Conservation (phyloP, 306 rosid species). For the Purshia tridentata region DNA sequence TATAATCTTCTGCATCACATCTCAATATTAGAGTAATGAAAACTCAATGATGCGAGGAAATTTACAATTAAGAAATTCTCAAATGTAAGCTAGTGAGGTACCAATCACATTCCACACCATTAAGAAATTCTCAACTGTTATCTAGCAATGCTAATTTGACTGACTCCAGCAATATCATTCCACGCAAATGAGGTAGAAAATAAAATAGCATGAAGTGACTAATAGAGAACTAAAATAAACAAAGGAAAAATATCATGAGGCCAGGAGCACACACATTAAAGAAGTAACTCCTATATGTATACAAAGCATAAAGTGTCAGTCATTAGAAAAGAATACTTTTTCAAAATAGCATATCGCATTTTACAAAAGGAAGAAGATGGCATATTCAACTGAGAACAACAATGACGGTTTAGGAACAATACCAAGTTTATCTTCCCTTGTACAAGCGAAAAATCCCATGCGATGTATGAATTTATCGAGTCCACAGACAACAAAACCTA, state of each 20-base stretch:
- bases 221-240: not conserved
- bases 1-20: not conserved
- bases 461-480: constrained; percentile 77
- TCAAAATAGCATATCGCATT: not conserved
- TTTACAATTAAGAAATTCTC: not conserved
- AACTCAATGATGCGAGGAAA: not conserved
- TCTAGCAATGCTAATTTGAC: too few species aligned
- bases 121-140: too few species aligned
- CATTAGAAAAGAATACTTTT: not conserved
- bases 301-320: not conserved
- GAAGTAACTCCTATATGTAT: not conserved
- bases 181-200: not conserved
- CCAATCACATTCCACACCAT: too few species aligned
- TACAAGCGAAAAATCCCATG: constrained; percentile 91
- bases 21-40: not conserved
- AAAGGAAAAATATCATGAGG: not conserved
- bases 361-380: not conserved
- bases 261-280: not conserved
- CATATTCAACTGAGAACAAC: constrained; percentile 16
- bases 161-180: not conserved
- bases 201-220: not conserved
- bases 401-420: constrained; percentile 33
- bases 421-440: constrained; percentile 93
- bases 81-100: too few species aligned
- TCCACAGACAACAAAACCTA: constrained; percentile 86